These are phyloP conservation scores for Trichoderma harzianum DNA, from an alignment of 2,329 filamentous ascomycete species.

Conservation along the genomic window DNA sequence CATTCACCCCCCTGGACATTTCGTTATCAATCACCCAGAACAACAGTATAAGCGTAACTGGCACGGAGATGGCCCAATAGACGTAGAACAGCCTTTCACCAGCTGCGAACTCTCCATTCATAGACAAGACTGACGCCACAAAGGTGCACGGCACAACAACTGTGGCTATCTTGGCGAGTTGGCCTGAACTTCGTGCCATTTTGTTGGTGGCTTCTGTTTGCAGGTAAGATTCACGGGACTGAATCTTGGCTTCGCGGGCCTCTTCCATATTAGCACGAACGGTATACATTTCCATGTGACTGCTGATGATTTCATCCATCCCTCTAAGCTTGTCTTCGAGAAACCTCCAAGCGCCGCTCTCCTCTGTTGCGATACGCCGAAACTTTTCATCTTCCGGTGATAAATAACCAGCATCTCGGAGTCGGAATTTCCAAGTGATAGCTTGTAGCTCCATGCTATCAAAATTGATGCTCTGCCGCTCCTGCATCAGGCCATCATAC, in stretches of 20 bases:
- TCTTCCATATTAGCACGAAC: neutral
- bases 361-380: neutral
- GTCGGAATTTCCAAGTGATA: neutral
- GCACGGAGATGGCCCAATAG: neutral
- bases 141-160: neutral
- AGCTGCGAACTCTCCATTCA: neutral
- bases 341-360: neutral
- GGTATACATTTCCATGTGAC: neutral
- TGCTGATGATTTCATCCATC: neutral
- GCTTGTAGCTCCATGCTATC: neutral
- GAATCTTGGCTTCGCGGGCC: neutral
- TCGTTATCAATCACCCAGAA: neutral
- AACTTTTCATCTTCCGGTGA: neutral
- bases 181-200: neutral
- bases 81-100: neutral
- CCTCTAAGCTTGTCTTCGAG: neutral
- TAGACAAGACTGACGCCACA: neutral
- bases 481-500: neutral
- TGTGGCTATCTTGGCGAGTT: neutral
- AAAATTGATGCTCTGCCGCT: neutral
- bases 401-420: neutral
- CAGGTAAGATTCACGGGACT: neutral
- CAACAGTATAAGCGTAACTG: neutral
- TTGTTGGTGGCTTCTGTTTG: neutral
- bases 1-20: neutral